A percentile compares a stretch with the other conserved stretches of the same genome.
Conservation (phyloP, 2,329 filamentous ascomycete species). For the Tolypocladium inflatum region DNA sequence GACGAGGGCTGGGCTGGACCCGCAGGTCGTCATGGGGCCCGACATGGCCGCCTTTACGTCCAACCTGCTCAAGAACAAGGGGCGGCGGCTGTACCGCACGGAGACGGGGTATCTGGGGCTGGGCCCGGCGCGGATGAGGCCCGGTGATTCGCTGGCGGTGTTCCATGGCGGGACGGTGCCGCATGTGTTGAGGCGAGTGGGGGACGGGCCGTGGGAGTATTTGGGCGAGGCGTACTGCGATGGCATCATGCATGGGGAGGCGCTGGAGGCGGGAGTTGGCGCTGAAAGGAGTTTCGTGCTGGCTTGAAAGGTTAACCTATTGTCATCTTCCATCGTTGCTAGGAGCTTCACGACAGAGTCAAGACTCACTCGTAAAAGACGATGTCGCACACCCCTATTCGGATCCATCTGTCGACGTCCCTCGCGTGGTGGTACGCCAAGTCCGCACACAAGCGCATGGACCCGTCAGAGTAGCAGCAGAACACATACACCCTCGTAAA, state of each 20-base stretch:
- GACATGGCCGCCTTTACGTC: conserved; percentile 6
- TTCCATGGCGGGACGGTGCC: conserved; percentile 18
- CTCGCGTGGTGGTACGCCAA: too few species aligned
- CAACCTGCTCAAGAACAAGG: conserved; percentile 10
- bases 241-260: conserved; percentile 23
- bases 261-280: conserved; percentile 6
- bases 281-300: conserved; percentile 2
- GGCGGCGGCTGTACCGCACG: conserved; percentile 17
- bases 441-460: too few species aligned
- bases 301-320: not conserved
- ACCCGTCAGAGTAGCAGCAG: not conserved
- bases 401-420: too few species aligned
- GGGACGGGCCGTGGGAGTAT: conserved; percentile 12
- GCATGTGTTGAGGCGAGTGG: conserved; percentile 11
- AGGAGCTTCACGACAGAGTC: not conserved
- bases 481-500: not conserved
- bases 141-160: conserved; percentile 17
- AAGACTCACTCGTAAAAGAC: not conserved
- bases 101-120: conserved; percentile 17
- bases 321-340: not conserved
- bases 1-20: conserved; percentile 7
- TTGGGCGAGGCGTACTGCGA: conserved; percentile 23
- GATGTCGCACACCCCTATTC: too few species aligned
- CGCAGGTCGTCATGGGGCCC: not conserved
- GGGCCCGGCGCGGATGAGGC: conserved; percentile 11